These are phyloP conservation scores for Pestalotiopsis sp. DNA, from an alignment of 2,329 filamentous ascomycete species.

Conservation along the genomic window DNA sequence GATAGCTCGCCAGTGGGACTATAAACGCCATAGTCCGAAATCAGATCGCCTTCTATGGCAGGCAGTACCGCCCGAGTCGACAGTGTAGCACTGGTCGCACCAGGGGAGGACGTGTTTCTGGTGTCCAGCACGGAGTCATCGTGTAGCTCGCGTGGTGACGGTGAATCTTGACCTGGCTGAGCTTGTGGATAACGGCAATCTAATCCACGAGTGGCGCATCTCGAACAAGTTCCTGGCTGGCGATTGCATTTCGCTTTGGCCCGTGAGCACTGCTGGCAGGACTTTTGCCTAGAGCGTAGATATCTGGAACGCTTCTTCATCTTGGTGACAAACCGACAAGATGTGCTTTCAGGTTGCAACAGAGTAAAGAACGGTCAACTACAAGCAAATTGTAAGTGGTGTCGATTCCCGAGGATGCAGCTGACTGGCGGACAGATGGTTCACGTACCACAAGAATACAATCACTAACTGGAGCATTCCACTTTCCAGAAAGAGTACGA, in stretches of 20 bases:
- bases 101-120: neutral
- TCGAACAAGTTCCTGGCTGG: constrained; percentile 28
- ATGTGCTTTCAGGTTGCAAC: neutral
- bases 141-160: neutral
- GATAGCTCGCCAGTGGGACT: too few relatives aligned
- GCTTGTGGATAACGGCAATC: constrained; percentile 29
- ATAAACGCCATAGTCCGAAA: too few relatives aligned
- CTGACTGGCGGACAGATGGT: too few relatives aligned
- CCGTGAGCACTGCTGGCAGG: constrained; percentile 35
- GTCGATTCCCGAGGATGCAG: too few relatives aligned
- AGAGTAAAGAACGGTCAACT: too few relatives aligned
- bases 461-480: too few relatives aligned
- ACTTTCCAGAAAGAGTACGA: too few relatives aligned
- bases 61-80: too few relatives aligned
- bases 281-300: constrained; percentile 38
- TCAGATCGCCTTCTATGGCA: too few relatives aligned
- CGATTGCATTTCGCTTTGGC: constrained; percentile 43
- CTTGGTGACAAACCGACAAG: neutral
- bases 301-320: constrained; percentile 31
- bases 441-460: too few relatives aligned
- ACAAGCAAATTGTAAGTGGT: too few relatives aligned
- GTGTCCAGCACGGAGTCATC: neutral
- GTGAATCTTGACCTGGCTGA: neutral
- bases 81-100: neutral
- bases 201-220: constrained; percentile 31